Conservation (phyloP, 2,329 filamentous ascomycete genomes). For the Tolypocladium paradoxum region DNA sequence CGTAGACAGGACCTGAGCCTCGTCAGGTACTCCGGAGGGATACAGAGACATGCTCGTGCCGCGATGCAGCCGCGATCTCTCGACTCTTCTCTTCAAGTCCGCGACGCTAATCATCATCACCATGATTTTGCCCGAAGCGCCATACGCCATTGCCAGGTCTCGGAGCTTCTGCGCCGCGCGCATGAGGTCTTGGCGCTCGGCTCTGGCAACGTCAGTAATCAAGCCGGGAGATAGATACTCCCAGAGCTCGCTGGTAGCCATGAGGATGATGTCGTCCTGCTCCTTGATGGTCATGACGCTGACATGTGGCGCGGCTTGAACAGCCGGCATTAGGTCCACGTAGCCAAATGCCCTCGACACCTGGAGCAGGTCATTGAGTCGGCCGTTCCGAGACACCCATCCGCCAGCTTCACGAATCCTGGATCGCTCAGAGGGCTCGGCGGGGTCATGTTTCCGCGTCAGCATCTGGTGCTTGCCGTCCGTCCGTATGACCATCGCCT, state of each 20-base stretch:
- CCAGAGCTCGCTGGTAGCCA: conserved; percentile 91
- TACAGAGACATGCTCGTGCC: conserved; percentile 81
- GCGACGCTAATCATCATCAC: conserved; percentile 96
- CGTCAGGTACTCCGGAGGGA: conserved; percentile 62
- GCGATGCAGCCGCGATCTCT: conserved; percentile 61
- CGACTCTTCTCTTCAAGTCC: conserved; percentile 73
- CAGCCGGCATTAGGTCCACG: conserved; percentile 80
- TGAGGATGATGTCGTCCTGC: conserved; percentile 83
- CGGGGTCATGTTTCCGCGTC: conserved; percentile 87
- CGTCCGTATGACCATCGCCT: conserved; percentile 88
- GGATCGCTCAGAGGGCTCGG: conserved; percentile 70
- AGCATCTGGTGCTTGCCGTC: conserved; percentile 76
- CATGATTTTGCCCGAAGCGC: conserved; percentile 91
- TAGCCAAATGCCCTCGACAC: conserved; percentile 95
- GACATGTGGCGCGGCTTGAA: conserved; percentile 84
- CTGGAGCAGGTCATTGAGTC: conserved; percentile 80
- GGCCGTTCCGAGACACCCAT: conserved; percentile 89
- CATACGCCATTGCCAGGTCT: conserved; percentile 91
- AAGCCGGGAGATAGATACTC: conserved; percentile 85
- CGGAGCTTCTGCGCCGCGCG: conserved; percentile 86
- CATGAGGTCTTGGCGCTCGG: conserved; percentile 85
- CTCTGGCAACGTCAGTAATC: conserved; percentile 81
- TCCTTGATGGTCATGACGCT: conserved; percentile 69
- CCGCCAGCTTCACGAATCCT: conserved; percentile 91
- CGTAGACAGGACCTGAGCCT: conserved; percentile 51